Evolutionary conservation across 2,329 filamentous ascomycete species (phyloP).

Genomic region (Pseudogymnoascus sp.): DNA sequence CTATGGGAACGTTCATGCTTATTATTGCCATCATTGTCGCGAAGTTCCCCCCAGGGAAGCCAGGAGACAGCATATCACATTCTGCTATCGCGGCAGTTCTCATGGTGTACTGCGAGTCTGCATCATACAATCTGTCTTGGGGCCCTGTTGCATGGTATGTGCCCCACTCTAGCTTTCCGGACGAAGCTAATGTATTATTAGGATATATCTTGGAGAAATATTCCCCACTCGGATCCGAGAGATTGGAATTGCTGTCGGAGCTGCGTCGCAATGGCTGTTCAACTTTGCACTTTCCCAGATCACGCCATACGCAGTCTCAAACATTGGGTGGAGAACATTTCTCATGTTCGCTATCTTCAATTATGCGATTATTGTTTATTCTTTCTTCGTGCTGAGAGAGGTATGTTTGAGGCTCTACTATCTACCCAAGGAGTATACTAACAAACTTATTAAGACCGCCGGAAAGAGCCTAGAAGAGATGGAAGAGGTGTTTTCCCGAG

Average conservation of each 20-base stretch:
- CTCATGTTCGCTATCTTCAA: slow-evolving; percentile 41
- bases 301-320: slow-evolving; percentile 45
- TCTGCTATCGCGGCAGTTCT: slow-evolving; percentile 40
- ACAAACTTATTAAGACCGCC: not conserved
- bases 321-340: slow-evolving; percentile 41
- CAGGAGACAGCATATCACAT: slow-evolving; percentile 14
- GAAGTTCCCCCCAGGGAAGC: slow-evolving; percentile 35
- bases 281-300: slow-evolving; percentile 45
- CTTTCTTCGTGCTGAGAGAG: slow-evolving; percentile 54
- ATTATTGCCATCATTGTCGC: slow-evolving; percentile 41
- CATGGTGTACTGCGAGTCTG: slow-evolving; percentile 44
- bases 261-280: slow-evolving; percentile 45
- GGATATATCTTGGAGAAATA: slow-evolving; percentile 31
- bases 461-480: slow-evolving; percentile 2
- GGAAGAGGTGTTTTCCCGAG: not conserved
- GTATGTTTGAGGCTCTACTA: not conserved
- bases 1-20: slow-evolving; percentile 46
- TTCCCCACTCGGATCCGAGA: slow-evolving; percentile 47
- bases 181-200: not conserved
- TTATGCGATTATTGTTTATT: slow-evolving; percentile 35
- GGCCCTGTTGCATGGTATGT: slow-evolving; percentile 47
- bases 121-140: slow-evolving; percentile 42
- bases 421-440: not conserved
- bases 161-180: slow-evolving; percentile 30
- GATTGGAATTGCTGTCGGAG: slow-evolving; percentile 43